Base-by-base conservation (phyloP, 2,329 filamentous ascomycete species). In the Saccharata proteae region DNA sequence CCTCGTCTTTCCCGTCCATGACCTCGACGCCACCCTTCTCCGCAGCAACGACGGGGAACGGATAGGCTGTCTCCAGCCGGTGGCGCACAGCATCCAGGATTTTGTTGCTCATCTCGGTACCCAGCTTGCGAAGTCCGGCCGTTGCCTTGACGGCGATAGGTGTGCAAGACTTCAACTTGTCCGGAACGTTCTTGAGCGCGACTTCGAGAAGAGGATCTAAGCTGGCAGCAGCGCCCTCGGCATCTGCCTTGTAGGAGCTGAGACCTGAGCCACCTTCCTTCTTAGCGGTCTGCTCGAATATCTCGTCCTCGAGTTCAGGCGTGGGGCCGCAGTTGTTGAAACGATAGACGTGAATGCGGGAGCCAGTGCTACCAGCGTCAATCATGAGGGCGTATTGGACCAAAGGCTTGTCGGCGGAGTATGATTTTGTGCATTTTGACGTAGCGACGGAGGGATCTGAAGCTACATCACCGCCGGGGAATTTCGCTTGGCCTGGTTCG, bases 381-480 rank as follows among this genome's bases (percentile, higher is more conserved):
- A 98, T 83, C 90, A 98, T 98, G 49, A 96, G 72, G 39, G 90
- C 92, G 63, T 96, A 98, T 55, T 98, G 90, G 39, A 94, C 78
- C 43, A 98, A 74, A 29, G 90, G 88, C 64, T 94, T 96, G 42
- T 84, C 79, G 49, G 80, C 76, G 46, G 84, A 83, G 61, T 71
- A 77, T 24, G 90, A 84, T 52, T 77, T 82, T 37, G 76, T 75
- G 69, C 90, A 98, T 61, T 74, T 80, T 25, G 71, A 67, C 41
- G 80, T 77, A 43, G 71, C 71, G 47, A 76, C 69, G 6, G 75
- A 72, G 16, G 69, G 64, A 46, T 82, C 57, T 5, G 55, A 54
- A 18, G 62, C 56, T 9, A 58, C 55, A 44, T 63, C 58, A 36
- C 59, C 61, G 28, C 47, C 44, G 27, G 36, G 49, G 37, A 42